Percentiles rank a stretch among this genome's conserved stretches.
Evolutionary conservation across 257 asterid genomes (phyloP).

Genomic region (Echites panduratus): DNA sequence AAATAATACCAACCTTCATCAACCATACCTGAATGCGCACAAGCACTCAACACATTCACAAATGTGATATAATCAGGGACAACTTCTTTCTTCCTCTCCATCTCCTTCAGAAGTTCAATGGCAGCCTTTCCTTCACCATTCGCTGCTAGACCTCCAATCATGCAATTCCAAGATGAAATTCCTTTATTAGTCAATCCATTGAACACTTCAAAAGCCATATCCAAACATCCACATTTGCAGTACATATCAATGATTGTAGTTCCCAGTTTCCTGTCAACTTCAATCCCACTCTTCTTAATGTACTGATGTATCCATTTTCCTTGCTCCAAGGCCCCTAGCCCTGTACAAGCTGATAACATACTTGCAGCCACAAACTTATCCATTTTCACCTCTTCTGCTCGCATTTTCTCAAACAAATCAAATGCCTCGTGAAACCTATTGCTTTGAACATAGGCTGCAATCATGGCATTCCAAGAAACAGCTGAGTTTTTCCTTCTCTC

Average conservation of each 20-base stretch:
- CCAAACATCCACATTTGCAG: constrained; percentile 78
- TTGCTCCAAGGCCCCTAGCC: constrained; percentile 64
- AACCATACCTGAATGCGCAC: constrained; percentile 77
- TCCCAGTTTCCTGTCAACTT: constrained; percentile 53
- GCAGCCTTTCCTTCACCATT: constrained; percentile 74
- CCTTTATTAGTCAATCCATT: constrained; percentile 39
- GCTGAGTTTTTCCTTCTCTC: constrained; percentile 32
- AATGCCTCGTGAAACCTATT: constrained; percentile 54
- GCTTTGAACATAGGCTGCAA: constrained; percentile 60
- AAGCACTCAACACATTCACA: constrained; percentile 69
- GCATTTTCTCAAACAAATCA: constrained; percentile 51
- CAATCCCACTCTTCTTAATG: constrained; percentile 34
- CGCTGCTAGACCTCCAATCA: constrained; percentile 88
- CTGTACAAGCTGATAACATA: constrained; percentile 70
- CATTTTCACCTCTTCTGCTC: constrained; percentile 35
- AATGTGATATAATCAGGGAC: constrained; percentile 66
- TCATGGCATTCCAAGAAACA: constrained; percentile 75
- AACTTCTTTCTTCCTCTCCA: constrained; percentile 46
- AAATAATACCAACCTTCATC: constrained; percentile 62
- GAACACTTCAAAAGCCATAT: constrained; percentile 59
- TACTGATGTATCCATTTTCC: constrained; percentile 60
- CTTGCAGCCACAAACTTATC: constrained; percentile 83
- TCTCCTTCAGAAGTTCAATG: constrained; percentile 55
- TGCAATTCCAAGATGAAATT: constrained; percentile 81
- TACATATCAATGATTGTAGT: constrained; percentile 66